Conservation (phyloP, 768 basidiomycete species). For the Phaffia tasmanica region DNA sequence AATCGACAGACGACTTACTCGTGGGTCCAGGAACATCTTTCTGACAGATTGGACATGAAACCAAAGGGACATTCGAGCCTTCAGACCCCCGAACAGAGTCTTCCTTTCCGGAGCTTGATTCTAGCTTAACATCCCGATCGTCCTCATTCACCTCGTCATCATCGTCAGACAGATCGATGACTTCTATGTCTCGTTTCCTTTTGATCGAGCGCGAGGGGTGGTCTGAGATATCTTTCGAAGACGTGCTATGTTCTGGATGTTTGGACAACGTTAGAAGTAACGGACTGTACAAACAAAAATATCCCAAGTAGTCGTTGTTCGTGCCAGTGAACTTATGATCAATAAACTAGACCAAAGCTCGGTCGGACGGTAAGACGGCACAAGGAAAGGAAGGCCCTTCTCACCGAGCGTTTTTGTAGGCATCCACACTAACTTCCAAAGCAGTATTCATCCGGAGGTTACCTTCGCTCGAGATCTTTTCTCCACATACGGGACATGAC, state of each 20-base stretch:
- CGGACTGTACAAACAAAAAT: background rate
- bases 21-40: conserved; percentile 1
- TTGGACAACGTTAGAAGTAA: conserved; percentile 1
- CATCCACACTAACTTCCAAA: conserved; percentile 3
- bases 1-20: conserved; percentile 1
- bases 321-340: too few species aligned
- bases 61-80: background rate
- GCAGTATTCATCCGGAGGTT: conserved; percentile 10
- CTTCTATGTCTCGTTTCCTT: background rate
- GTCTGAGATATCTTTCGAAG: background rate
- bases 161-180: conserved; percentile 9
- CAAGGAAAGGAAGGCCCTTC: background rate
- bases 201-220: too few species aligned
- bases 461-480: background rate
- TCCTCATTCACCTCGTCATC: conserved; percentile 2
- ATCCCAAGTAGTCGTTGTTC: too few species aligned
- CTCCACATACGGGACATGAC: conserved; percentile 4
- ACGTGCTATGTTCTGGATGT: background rate
- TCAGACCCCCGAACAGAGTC: too few species aligned
- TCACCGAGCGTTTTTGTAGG: conserved; percentile 2
- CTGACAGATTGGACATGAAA: conserved; percentile 6
- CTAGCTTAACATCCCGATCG: background rate
- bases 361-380: background rate
- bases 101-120: too few species aligned
- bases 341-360: too few species aligned